phyloP scores from a whole-genome alignment of 2,329 filamentous ascomycete species.

The Ophiostoma populinum region DNA sequence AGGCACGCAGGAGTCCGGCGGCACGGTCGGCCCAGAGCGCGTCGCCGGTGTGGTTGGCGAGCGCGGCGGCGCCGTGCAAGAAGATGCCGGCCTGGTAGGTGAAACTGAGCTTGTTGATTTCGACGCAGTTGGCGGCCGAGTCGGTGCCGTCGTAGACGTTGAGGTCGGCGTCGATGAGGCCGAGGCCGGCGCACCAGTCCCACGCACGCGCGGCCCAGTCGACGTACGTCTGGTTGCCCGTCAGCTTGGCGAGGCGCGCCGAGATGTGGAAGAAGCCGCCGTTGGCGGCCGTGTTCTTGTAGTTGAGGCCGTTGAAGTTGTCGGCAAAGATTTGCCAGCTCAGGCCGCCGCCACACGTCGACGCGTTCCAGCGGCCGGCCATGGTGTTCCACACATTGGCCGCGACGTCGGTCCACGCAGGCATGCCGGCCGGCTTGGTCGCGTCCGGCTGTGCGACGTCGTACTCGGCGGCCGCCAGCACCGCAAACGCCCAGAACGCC shows the following conservation, averaged over 20 bases:
- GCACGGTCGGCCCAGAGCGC: constrained; percentile 36
- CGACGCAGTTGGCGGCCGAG: constrained; percentile 33
- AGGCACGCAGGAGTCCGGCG: constrained; percentile 31
- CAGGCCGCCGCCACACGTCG: constrained; percentile 52
- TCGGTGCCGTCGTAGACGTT: constrained; percentile 47
- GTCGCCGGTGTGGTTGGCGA: constrained; percentile 42
- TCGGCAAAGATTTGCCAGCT: constrained; percentile 66
- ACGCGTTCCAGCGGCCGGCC: constrained; percentile 49
- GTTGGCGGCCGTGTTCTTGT: constrained; percentile 72
- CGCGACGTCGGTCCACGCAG: constrained; percentile 49
- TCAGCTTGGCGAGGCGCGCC: constrained; percentile 55
- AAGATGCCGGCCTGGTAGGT: constrained; percentile 50
- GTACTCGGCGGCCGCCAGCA: constrained; percentile 51
- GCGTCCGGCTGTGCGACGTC: constrained; percentile 48
- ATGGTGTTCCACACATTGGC: constrained; percentile 59
- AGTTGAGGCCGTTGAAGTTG: constrained; percentile 58
- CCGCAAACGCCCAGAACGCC: constrained; percentile 54
- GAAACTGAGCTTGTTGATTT: constrained; percentile 38
- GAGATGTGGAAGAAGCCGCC: constrained; percentile 71
- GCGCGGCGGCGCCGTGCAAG: constrained; percentile 44
- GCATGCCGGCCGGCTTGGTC: constrained; percentile 45
- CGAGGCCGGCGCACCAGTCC: constrained; percentile 42
- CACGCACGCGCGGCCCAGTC: constrained; percentile 52
- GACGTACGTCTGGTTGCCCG: constrained; percentile 45
- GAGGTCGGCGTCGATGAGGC: constrained; percentile 37